These are phyloP conservation scores for Chrysanthemum makinoi DNA, from an alignment of 129 eudicot species.

Conservation along the genomic window DNA sequence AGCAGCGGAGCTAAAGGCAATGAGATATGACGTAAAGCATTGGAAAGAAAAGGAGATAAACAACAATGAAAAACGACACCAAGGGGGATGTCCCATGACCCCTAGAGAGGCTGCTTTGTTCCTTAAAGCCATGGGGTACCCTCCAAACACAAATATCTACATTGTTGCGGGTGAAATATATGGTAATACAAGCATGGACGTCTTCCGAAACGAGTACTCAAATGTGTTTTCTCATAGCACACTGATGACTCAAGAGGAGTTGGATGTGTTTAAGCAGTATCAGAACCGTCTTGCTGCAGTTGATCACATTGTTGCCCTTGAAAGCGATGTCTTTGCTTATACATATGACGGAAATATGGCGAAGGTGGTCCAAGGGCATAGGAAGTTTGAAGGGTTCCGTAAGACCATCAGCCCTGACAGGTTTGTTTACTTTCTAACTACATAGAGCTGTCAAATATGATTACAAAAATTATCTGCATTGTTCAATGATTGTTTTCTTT, in stretches of 20 bases:
- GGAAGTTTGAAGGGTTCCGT: constrained; percentile 81
- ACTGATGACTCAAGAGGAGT: constrained; percentile 63
- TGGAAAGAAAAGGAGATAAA: constrained; percentile 98
- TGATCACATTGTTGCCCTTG: constrained; percentile 85
- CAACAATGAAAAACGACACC: constrained; percentile 48
- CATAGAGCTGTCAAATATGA: background rate
- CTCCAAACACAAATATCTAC: constrained; percentile 62
- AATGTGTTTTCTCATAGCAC: constrained; percentile 74
- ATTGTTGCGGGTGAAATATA: constrained; percentile 88
- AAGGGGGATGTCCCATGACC: constrained; percentile 94
- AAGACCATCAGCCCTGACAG: constrained; percentile 86
- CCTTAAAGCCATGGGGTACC: constrained; percentile 91
- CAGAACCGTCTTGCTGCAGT: constrained; percentile 93
- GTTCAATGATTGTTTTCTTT: background rate
- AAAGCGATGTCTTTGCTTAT: constrained; percentile 79
- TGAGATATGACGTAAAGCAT: constrained; percentile 77
- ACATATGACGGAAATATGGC: constrained; percentile 99
- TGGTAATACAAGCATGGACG: constrained; percentile 67
- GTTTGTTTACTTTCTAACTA: background rate
- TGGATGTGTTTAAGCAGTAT: constrained; percentile 46
- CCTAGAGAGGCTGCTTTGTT: constrained; percentile 90
- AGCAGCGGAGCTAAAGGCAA: constrained; percentile 62
- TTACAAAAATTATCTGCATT: background rate
- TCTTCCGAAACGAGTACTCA: constrained; percentile 53
- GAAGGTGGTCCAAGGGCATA: constrained; percentile 93